A percentile compares a stretch with the other conserved stretches of the same genome.
These are phyloP conservation scores for Colletotrichum lindemuthianum DNA, from an alignment of 2,329 filamentous ascomycete genomes.

Conservation along the genomic window DNA sequence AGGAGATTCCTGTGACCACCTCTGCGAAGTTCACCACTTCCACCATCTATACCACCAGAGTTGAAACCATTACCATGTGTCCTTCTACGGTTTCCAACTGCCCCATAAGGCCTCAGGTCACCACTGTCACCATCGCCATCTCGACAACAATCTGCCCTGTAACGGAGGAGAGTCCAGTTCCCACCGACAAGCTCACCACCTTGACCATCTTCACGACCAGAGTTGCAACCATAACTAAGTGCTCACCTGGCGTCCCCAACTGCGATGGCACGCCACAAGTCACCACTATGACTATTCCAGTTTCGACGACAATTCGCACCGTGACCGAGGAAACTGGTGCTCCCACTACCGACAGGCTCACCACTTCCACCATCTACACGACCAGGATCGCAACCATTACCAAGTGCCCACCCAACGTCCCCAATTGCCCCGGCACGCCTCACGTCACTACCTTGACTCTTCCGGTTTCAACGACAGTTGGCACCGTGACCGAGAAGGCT, in stretches of 20 bases:
- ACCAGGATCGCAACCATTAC: constrained; percentile 36
- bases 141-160: constrained; percentile 54
- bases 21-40: constrained; percentile 38
- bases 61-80: constrained; percentile 67
- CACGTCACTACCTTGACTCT: constrained; percentile 52
- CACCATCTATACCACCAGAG: constrained; percentile 50
- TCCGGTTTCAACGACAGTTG: not conserved
- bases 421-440: constrained; percentile 33
- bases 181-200: constrained; percentile 19
- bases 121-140: constrained; percentile 45
- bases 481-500: constrained; percentile 13
- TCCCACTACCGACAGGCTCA: too few species aligned
- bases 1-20: not conserved
- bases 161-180: not conserved
- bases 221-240: constrained; percentile 34
- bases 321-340: constrained; percentile 2
- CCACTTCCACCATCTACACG: constrained; percentile 37
- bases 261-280: constrained; percentile 40
- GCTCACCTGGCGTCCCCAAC: constrained; percentile 22
- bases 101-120: constrained; percentile 42
- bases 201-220: constrained; percentile 38
- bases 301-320: constrained; percentile 51
- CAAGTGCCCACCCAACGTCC: constrained; percentile 21
- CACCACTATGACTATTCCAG: constrained; percentile 49
- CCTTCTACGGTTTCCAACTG: constrained; percentile 53